Base-by-base conservation (phyloP, 495 filamentous ascomycete species). In the Massariosphaeria phaeospora region DNA sequence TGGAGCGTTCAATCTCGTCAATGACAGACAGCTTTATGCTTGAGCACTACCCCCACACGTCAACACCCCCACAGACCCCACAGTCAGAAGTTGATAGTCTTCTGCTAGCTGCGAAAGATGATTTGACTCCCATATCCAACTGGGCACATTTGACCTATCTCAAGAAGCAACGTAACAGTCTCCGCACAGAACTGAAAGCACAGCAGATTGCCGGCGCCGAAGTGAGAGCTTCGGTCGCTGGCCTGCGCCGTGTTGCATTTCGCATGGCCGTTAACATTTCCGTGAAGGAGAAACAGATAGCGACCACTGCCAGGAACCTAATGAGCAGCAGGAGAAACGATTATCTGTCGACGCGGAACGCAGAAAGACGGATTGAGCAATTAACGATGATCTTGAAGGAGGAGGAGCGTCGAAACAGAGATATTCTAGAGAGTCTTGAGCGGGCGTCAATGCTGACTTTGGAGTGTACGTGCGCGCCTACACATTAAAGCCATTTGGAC, bases 221-320 rank as follows among this genome's bases (percentile, higher is more conserved):
- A 24, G 47, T 52, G 8, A 54, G 44, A 18, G 40, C 42, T n/a
- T 57, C 57, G 1, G 47, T 61, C 18, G 13, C 61, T 30, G 35
- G 57, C 17, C 44, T 64, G 2, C 51, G 61, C 12, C 51, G 52
- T 2, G 30, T 61, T 2, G 56, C 61, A 1, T 57, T 64, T 26
- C 61, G 61, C 20, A 40, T 64, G n/a, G 61, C 61, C 15, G 57
- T 61, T 25, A 64, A 64, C 40, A 64, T 64, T 2, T 57, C 57
- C 12, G 52, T 64, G 7, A 64, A 64, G 35, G 61, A 64, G 25
- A 61, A 52, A 15, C 57, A 57, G 4, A 53, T 64, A 24, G 61
- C 56, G 12, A 52, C 21, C 12, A 30, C 56, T 0, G 51, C 61
- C 11, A 42, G 45, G 20, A 53, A 44, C 13, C 39, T 64, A 29